These are phyloP conservation scores for Penicillium palitans DNA, from an alignment of 2,329 filamentous ascomycete species.

Conservation along the genomic window DNA sequence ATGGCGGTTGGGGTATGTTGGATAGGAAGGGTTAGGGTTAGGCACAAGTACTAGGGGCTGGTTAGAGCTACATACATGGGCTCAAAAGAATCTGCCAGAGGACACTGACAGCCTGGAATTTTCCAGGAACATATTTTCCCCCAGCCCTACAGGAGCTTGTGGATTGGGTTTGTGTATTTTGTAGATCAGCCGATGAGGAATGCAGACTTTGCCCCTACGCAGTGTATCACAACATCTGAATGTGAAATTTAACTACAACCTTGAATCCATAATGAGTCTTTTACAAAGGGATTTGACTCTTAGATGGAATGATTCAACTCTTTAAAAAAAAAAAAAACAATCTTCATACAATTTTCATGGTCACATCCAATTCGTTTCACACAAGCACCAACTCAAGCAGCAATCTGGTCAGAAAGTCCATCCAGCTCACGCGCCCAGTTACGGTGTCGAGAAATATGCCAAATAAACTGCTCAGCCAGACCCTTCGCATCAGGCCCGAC, in stretches of 20 bases:
- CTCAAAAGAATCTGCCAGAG: neutral
- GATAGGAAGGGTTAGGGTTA: neutral
- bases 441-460: constrained; percentile 68
- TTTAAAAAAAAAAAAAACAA: neutral
- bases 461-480: constrained; percentile 70
- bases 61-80: neutral
- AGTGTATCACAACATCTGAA: neutral
- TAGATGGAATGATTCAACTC: neutral
- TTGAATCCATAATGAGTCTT: neutral
- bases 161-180: neutral
- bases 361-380: neutral
- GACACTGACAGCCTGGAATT: neutral
- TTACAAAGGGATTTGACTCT: neutral
- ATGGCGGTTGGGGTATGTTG: neutral
- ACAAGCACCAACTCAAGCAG: constrained; percentile 56
- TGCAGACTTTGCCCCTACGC: neutral
- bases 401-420: constrained; percentile 66
- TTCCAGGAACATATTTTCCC: neutral
- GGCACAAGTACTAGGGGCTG: neutral
- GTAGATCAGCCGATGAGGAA: constrained; percentile 6
- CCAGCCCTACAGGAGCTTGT: constrained; percentile 1
- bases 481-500: constrained; percentile 66
- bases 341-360: neutral
- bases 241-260: neutral
- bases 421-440: constrained; percentile 75